Percentiles rank a stretch among this genome's conserved stretches.
phyloP scores from a whole-genome alignment of 148 eudicot genomes.

The Polygonum maritimum region DNA sequence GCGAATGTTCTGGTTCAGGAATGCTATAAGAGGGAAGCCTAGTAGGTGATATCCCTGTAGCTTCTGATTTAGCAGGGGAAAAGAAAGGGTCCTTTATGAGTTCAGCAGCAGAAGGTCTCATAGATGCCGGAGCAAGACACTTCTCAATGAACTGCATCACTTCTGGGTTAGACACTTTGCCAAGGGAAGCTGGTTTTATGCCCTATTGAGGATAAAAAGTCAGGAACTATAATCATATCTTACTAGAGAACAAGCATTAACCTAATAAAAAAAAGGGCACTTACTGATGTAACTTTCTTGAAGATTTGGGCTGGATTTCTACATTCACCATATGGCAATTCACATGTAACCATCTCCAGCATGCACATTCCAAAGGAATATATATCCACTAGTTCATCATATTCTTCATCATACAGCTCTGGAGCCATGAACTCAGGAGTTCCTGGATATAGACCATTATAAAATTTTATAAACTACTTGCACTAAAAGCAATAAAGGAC shows the following conservation, averaged over 20 bases:
- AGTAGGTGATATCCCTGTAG: not conserved
- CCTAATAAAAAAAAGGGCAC: slow-evolving; percentile 13
- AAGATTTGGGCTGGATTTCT: slow-evolving; percentile 57
- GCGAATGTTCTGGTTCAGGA: slow-evolving; percentile 14
- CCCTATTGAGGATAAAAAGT: slow-evolving; percentile 32
- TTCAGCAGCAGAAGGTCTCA: slow-evolving; percentile 42
- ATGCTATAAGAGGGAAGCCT: not conserved
- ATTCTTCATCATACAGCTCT: slow-evolving; percentile 82
- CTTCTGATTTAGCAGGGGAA: slow-evolving; percentile 1
- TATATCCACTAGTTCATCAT: slow-evolving; percentile 70
- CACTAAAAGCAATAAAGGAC: not conserved
- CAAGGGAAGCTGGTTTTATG: slow-evolving; percentile 43
- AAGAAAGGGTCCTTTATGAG: slow-evolving; percentile 49
- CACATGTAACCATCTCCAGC: slow-evolving; percentile 73
- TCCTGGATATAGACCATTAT: slow-evolving; percentile 26
- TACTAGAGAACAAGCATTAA: slow-evolving; percentile 1
- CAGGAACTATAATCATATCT: not conserved
- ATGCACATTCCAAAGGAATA: slow-evolving; percentile 94
- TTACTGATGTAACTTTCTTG: slow-evolving; percentile 72
- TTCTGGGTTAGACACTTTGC: slow-evolving; percentile 31
- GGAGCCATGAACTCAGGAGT: slow-evolving; percentile 99
- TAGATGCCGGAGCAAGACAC: slow-evolving; percentile 32
- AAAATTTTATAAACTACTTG: not conserved
- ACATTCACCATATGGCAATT: slow-evolving; percentile 79
- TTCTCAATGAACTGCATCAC: slow-evolving; percentile 42